Evolutionary conservation across 2,329 filamentous ascomycete species (phyloP).

Genomic region (Emmonsiellopsis sp.): DNA sequence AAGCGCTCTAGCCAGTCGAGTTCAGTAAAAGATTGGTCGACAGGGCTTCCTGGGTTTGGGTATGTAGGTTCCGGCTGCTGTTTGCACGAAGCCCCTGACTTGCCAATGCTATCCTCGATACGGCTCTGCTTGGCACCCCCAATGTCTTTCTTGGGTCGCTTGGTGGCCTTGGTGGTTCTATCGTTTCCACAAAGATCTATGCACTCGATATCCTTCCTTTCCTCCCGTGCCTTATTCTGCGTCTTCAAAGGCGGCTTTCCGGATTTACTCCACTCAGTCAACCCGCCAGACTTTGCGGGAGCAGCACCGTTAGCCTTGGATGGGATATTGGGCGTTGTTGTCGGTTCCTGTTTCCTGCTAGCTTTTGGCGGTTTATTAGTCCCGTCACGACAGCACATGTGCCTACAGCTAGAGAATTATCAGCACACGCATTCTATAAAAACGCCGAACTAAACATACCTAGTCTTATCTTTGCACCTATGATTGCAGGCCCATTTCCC

Average conservation of each 20-base stretch:
- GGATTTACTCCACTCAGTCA: neutral
- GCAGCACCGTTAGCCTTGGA: neutral
- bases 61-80: neutral
- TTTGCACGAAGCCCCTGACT: too few relatives aligned
- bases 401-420: constrained; percentile 47
- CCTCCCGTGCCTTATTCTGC: neutral
- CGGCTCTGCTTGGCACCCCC: neutral
- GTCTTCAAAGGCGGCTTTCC: neutral
- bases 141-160: neutral
- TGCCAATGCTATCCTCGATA: neutral
- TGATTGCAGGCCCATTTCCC: constrained; percentile 70
- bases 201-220: constrained; percentile 6
- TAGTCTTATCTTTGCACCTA: constrained; percentile 51
- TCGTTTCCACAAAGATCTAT: constrained; percentile 8
- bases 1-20: neutral
- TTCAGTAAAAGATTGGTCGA: constrained; percentile 12
- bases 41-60: neutral
- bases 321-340: neutral
- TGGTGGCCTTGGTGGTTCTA: neutral
- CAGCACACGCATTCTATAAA: constrained; percentile 24
- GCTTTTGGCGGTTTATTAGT: constrained; percentile 52
- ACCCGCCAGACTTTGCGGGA: neutral
- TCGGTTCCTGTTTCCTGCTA: constrained; percentile 16
- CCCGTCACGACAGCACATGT: constrained; percentile 63
- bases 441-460: constrained; percentile 19